These are phyloP conservation scores for Didymella pomorum DNA, from an alignment of 2,329 filamentous ascomycete species.

Conservation along the genomic window DNA sequence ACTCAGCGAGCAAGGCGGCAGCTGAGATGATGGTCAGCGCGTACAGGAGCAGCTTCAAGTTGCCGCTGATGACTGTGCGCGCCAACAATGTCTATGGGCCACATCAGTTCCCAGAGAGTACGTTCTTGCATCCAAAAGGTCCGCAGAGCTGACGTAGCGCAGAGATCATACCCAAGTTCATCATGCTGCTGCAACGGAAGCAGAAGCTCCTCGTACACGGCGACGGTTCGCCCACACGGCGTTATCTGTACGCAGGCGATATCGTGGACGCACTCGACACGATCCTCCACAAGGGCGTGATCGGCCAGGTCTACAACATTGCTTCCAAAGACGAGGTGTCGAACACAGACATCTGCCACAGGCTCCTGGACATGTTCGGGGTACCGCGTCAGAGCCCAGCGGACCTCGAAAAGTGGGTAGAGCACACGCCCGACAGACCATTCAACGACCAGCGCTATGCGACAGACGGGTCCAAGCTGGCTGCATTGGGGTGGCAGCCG, in stretches of 20 bases:
- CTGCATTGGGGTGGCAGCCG: constrained; percentile 48
- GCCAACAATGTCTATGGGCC: constrained; percentile 89
- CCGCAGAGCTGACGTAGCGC: constrained; percentile 26
- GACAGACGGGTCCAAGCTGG: constrained; percentile 50
- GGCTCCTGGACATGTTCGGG: constrained; percentile 69
- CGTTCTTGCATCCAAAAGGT: constrained; percentile 41
- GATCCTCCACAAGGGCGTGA: constrained; percentile 77
- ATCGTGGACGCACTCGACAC: constrained; percentile 84
- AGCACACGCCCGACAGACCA: constrained; percentile 78
- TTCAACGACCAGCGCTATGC: constrained; percentile 58
- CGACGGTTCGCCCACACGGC: constrained; percentile 75
- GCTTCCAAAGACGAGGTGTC: constrained; percentile 80
- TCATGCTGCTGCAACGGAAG: constrained; percentile 71
- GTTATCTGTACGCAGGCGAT: constrained; percentile 81
- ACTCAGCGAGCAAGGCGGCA: constrained; percentile 80
- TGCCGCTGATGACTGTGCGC: constrained; percentile 80
- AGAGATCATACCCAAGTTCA: constrained; percentile 88
- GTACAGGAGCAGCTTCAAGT: constrained; percentile 83
- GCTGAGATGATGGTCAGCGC: constrained; percentile 87
- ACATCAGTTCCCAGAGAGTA: constrained; percentile 84
- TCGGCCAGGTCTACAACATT: constrained; percentile 84
- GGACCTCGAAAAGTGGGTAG: constrained; percentile 70
- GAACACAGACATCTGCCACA: constrained; percentile 73
- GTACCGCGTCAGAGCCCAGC: constrained; percentile 52
- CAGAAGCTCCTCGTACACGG: constrained; percentile 78